phyloP scores from a whole-genome alignment of 352 stramenopile species.

The Thalassiosira livingstoniorum region DNA sequence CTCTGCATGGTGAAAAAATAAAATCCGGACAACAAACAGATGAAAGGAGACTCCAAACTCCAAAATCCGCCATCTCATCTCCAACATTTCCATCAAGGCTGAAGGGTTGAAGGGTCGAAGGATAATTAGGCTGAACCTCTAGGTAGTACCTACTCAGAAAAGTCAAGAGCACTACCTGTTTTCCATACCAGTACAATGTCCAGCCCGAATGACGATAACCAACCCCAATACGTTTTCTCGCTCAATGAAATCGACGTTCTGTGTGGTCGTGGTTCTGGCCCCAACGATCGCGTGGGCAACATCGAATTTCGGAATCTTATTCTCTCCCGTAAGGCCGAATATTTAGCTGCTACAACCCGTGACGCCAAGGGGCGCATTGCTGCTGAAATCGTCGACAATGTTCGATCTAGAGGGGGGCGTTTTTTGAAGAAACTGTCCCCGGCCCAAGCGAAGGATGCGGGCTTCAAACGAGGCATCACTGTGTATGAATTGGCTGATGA shows the following conservation, averaged over 20 bases:
- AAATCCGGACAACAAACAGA: too few species aligned
- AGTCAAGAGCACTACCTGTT: too few species aligned
- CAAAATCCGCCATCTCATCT: too few species aligned
- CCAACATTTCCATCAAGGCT: too few species aligned
- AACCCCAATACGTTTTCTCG: slow-evolving; percentile 44
- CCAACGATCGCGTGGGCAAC: slow-evolving; percentile 62
- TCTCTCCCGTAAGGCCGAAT: slow-evolving; percentile 47
- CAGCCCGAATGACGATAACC: background rate
- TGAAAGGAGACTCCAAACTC: too few species aligned
- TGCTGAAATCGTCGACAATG: slow-evolving; percentile 37
- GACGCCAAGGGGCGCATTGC: slow-evolving; percentile 62
- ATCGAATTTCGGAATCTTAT: slow-evolving; percentile 58
- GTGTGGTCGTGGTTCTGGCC: slow-evolving; percentile 55
- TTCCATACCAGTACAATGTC: too few species aligned
- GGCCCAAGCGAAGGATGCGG: slow-evolving; percentile 35
- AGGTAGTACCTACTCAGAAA: too few species aligned
- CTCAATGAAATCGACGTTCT: slow-evolving; percentile 62
- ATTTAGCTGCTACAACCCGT: slow-evolving; percentile 52
- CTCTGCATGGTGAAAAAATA: too few species aligned
- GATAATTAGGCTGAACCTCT: too few species aligned
- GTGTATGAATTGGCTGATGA: slow-evolving; percentile 60
- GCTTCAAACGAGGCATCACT: slow-evolving; percentile 22
- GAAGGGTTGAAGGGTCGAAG: too few species aligned
- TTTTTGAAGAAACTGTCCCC: slow-evolving; percentile 59
- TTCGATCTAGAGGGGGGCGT: slow-evolving; percentile 50